Evolutionary conservation across 257 asterid genomes (phyloP).

Genomic region (Capsicum chinense): DNA sequence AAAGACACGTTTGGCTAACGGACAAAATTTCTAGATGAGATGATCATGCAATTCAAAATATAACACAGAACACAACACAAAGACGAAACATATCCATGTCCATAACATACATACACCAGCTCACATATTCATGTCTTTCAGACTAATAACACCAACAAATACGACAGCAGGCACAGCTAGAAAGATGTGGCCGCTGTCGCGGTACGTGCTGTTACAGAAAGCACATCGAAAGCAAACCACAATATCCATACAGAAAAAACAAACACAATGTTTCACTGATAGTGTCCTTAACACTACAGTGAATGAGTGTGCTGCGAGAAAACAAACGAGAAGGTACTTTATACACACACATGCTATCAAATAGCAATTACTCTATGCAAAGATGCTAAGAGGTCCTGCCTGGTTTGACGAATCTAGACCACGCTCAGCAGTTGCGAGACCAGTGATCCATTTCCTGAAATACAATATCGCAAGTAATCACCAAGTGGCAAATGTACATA

Average conservation of each 20-base stretch:
- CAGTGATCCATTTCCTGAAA: constrained; percentile 76
- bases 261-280: not conserved
- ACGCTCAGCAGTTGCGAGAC: constrained; percentile 72
- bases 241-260: constrained; percentile 26
- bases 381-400: constrained; percentile 74
- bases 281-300: not conserved
- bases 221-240: not conserved
- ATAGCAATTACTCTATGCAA: constrained; percentile 46
- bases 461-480: constrained; percentile 18
- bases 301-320: not conserved
- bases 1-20: not conserved
- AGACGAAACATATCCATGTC: not conserved
- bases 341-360: constrained; percentile 13
- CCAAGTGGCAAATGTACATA: not conserved
- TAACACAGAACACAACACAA: no score
- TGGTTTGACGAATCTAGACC: constrained; percentile 86
- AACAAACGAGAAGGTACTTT: not conserved
- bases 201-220: not conserved
- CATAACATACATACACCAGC: not conserved
- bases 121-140: not conserved
- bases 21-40: not conserved
- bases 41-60: not conserved
- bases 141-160: not conserved
- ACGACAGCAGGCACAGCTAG: not conserved
- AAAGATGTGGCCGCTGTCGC: not conserved